Conservation (phyloP, 805 yeast species). For the Starmerella ratchasimensis region DNA sequence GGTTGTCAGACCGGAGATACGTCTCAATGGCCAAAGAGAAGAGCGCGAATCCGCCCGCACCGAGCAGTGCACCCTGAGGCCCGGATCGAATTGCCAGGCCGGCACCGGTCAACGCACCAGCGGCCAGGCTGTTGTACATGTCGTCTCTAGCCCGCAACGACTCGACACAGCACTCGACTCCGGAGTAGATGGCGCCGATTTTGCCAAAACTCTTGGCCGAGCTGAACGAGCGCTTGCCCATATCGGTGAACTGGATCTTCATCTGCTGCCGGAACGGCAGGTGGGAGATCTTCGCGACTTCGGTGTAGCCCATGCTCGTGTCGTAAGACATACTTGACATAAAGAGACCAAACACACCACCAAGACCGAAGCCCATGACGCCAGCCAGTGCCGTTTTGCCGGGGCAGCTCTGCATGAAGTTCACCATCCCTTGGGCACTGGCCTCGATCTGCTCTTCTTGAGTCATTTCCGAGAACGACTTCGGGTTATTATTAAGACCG, state of each 20-base stretch:
- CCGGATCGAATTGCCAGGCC: constrained; percentile 87
- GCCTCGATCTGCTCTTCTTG: constrained; percentile 87
- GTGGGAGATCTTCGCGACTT: constrained; percentile 50
- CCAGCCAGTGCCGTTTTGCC: constrained; percentile 88
- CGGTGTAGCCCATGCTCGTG: constrained; percentile 49
- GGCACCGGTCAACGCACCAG: constrained; percentile 96
- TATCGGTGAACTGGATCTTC: constrained; percentile 78
- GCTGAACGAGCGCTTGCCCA: constrained; percentile 77
- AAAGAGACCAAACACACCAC: constrained; percentile 90
- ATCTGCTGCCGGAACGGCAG: constrained; percentile 86
- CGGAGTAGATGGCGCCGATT: constrained; percentile 81
- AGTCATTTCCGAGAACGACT: constrained; percentile 53
- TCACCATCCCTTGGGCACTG: constrained; percentile 74
- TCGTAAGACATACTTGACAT: constrained; percentile 74
- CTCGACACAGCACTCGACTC: constrained; percentile 83
- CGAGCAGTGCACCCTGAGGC: constrained; percentile 79
- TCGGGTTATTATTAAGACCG: constrained; percentile 23
- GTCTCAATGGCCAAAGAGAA: constrained; percentile 60
- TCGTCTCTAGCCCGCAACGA: constrained; percentile 81
- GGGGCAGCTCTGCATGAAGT: constrained; percentile 81
- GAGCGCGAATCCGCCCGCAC: constrained; percentile 97
- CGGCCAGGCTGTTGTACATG: constrained; percentile 76
- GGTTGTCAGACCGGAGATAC: constrained; percentile 72
- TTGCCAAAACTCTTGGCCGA: constrained; percentile 91
- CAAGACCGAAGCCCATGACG: constrained; percentile 83